Base-by-base conservation (phyloP, 306 rosid genomes). In the Ceratonia siliqua region DNA sequence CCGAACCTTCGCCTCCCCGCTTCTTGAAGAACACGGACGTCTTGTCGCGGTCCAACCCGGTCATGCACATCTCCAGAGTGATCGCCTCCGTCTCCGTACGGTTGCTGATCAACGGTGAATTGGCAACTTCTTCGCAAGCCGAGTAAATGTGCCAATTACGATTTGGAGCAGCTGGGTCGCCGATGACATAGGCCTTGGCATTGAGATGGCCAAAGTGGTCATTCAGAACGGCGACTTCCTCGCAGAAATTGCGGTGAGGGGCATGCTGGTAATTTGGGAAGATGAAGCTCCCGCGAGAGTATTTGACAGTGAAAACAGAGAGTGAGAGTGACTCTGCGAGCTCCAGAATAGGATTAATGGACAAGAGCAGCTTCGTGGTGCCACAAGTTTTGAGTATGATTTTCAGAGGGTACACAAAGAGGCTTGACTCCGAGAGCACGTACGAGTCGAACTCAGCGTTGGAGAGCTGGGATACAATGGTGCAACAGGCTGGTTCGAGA, bases 371-470 rank as follows among this genome's bases (percentile, higher is more conserved):
- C 78, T 70, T 85, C 2, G 91, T 89, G 61, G 91, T 89, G 18
- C 91, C 91, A 39, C 93, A 89, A 0, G 94, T 89, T 72, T 86
- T 89, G 69, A 89, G 77, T 2, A 89, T 38, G 55, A 89, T 87
- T 42, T 83, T 82, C 12, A 35, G 59, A 0, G 89, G 88, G 38
- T 56, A 82, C 24, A 86, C 56, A 35, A 89, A 89, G 62, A 89
- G 89, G 62, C 93, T 89, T 2, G 93, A 89, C 36, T 89, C 93
- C 0, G 93, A 89, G 41, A 86, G 90, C 4, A 89, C 90, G 74
- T 89, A 89, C 3, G 93, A 89, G 74, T 86, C 93, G 53, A 89
- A 53, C 17, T 89, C 82, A 1, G 79, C 18, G 72, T 81, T 86
- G 9, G 86, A 84, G 41, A 86, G 86, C 2, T 73, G 69, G 0